Conservation (phyloP, 768 basidiomycete species). For the Phlebiopsis flavidoalba region DNA sequence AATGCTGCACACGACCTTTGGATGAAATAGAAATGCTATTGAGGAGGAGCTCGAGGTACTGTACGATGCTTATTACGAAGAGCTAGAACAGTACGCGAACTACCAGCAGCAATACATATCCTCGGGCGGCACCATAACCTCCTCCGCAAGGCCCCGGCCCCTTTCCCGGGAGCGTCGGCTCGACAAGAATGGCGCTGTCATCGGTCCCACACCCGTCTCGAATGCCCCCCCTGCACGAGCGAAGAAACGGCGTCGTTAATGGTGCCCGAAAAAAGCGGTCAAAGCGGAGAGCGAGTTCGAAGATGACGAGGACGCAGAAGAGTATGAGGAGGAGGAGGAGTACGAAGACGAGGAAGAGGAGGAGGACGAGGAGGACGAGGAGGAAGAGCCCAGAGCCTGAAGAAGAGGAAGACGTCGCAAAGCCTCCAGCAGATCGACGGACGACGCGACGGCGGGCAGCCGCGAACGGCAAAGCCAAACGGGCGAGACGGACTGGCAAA, state of each 20-base stretch:
- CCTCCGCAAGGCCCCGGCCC: conserved; percentile 96
- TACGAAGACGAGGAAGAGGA: conserved; percentile 65
- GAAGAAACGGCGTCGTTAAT: conserved; percentile 28
- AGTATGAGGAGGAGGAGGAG: conserved; percentile 52
- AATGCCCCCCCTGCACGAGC: conserved; percentile 17
- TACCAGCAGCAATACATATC: conserved; percentile 94
- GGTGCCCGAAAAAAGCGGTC: conserved; percentile 37
- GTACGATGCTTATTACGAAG: conserved; percentile 99
- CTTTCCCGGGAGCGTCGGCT: conserved; percentile 96
- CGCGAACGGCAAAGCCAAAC: conserved; percentile 41
- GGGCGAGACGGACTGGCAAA: conserved; percentile 69
- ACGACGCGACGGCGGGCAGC: conserved; percentile 22
- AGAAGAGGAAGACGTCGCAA: conserved; percentile 24
- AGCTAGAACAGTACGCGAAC: conserved; percentile 98
- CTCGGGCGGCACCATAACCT: conserved; percentile 82
- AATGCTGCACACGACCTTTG: neutral
- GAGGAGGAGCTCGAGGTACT: conserved; percentile 99
- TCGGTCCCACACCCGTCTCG: conserved; percentile 31
- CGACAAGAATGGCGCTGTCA: conserved; percentile 81
- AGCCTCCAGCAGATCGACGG: conserved; percentile 21
- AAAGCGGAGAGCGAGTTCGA: conserved; percentile 62
- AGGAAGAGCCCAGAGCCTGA: conserved; percentile 45
- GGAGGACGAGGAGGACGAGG: conserved; percentile 66
- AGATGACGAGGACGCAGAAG: conserved; percentile 57
- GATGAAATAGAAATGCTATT: conserved; percentile 75